A percentile compares a stretch with the other conserved stretches of the same genome.
These are phyloP conservation scores for Pseudogymnoascus destructans DNA, from an alignment of 2,329 filamentous ascomycete species.

Conservation along the genomic window DNA sequence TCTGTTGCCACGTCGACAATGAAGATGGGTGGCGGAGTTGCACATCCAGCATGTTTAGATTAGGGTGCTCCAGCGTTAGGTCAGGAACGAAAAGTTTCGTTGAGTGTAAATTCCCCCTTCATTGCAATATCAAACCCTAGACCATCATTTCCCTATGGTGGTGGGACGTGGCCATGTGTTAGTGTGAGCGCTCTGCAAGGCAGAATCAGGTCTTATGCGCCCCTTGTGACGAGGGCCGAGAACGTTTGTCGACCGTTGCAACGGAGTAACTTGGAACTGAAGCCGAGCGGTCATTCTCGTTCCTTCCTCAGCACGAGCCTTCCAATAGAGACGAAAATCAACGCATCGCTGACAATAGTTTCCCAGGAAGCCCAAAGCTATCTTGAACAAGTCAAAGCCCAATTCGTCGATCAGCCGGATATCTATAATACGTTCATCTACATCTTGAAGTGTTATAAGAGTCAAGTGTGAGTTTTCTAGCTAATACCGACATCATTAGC, in stretches of 20 bases:
- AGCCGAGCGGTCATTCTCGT: neutral
- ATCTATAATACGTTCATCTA: neutral
- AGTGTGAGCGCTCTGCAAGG: neutral
- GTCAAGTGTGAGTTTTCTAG: neutral
- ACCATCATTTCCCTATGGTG: neutral
- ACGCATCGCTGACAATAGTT: neutral
- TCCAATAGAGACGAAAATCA: neutral
- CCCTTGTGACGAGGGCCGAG: neutral
- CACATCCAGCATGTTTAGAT: neutral
- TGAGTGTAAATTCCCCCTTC: neutral
- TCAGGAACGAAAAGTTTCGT: neutral
- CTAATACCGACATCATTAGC: neutral
- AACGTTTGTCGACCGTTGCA: neutral
- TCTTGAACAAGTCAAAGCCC: neutral
- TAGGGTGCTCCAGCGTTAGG: neutral
- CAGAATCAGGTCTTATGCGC: neutral
- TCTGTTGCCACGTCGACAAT: neutral
- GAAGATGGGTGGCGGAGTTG: neutral
- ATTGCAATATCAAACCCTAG: neutral
- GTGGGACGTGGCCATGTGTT: neutral
- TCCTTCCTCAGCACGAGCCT: neutral
- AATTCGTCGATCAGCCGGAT: neutral
- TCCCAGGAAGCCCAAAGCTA: neutral
- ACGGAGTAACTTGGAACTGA: neutral
- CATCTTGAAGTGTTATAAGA: neutral